These are phyloP conservation scores for Akanthomyces uredinophilus DNA, from an alignment of 2,329 filamentous ascomycete genomes.

Conservation along the genomic window DNA sequence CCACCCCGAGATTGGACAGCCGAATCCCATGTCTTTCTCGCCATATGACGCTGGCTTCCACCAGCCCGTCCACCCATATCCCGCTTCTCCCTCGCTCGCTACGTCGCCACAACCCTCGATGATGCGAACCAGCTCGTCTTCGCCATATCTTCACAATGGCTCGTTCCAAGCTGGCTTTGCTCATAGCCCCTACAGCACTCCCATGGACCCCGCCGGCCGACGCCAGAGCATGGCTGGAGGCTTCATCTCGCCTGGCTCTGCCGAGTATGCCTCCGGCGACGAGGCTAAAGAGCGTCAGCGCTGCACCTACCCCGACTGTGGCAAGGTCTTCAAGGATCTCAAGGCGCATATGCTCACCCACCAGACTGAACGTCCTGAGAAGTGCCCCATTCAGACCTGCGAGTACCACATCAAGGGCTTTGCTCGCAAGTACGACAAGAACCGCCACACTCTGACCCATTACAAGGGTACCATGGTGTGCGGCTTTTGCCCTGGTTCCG, in stretches of 20 bases:
- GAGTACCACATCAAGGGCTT: slow-evolving; percentile 92
- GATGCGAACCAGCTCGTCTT: slow-evolving; percentile 53
- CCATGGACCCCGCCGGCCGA: slow-evolving; percentile 44
- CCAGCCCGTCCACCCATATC: slow-evolving; percentile 42
- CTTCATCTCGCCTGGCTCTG: slow-evolving; percentile 58
- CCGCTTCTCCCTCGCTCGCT: slow-evolving; percentile 60
- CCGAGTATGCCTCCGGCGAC: slow-evolving; percentile 55
- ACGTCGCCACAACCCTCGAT: slow-evolving; percentile 43
- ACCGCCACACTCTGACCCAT: slow-evolving; percentile 86
- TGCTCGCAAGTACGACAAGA: slow-evolving; percentile 94
- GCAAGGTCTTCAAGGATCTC: slow-evolving; percentile 81
- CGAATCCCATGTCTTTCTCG: slow-evolving; percentile 38
- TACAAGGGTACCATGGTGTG: slow-evolving; percentile 98
- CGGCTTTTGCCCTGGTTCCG: slow-evolving; percentile 86
- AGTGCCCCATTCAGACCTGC: slow-evolving; percentile 88
- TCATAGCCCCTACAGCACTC: slow-evolving; percentile 50
- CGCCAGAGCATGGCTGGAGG: slow-evolving; percentile 63
- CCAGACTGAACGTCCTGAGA: slow-evolving; percentile 83
- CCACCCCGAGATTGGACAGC: slow-evolving; percentile 48
- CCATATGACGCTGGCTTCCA: slow-evolving; percentile 46
- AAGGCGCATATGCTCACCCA: slow-evolving; percentile 95
- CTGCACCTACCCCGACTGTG: slow-evolving; percentile 80
- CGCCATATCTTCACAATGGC: slow-evolving; percentile 59
- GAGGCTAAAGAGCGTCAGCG: slow-evolving; percentile 64
- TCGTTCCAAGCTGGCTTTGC: slow-evolving; percentile 47